Evolutionary conservation across 345 rosid genomes (phyloP), one percentile per base, ranked within the genome.

Genomic region (Capsella bursapastoris): DNA sequence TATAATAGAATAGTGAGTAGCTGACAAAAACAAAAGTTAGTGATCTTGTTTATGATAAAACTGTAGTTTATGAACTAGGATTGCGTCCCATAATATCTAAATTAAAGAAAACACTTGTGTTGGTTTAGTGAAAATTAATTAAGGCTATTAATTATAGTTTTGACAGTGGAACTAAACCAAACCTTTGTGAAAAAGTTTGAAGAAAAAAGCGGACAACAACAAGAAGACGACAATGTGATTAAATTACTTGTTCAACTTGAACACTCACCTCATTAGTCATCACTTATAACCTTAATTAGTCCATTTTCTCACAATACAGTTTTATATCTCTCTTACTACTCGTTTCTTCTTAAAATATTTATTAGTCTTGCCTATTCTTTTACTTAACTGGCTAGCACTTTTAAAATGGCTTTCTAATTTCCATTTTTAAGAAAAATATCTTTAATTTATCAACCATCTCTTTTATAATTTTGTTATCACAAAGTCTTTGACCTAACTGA

Each of bases 111-210:
- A 3, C 44, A 55, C 27, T 43, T 18, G 45, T 51, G 50, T 44
- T 51, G 51, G 63, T 68, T 43, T 43, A 44, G 70, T 62, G 34
- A 61, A 41, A 44, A 22, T 35, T 6, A 76, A 69, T 22, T 22
- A 22, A 22, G 25, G 65, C 44, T 62, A 40, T 55, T 37, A 52
- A 52, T 55, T 55, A 34, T 45, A 53, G 53, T 47, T 55, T 63
- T 31, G 45, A 61, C 37, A 76, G 75, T 76, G 75, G 75, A 63
- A 63, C 35, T 63, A 22, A 63, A 70, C 75, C 75, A 57, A 76
- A 63, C 80, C 43, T 76, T 70, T 63, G 75, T 62, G 59, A 28
- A 66, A 70, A 73, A 25, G 48, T 45, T 61, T 1, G 43, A 71
- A 41, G 68, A 67, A 53, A 60, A 22, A 68, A 73, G 57, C 6